A percentile compares a stretch with the other conserved stretches of the same genome.
phyloP scores from a whole-genome alignment of 108 stramenopile genomes.

The Nitzschia sp. region DNA sequence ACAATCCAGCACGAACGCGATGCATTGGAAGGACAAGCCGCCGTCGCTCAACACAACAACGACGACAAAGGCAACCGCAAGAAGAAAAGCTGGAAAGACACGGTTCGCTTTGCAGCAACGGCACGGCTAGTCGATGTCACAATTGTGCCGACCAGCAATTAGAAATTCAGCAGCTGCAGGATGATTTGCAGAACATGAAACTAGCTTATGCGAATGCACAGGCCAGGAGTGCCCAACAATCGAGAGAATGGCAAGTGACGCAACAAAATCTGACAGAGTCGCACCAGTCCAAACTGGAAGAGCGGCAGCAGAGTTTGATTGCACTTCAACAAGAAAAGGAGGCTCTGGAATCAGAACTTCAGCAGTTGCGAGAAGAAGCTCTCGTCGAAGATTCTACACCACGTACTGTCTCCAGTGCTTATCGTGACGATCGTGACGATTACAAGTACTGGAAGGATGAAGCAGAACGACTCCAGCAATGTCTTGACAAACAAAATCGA shows the following conservation, averaged over 20 bases:
- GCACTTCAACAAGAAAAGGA: conserved; percentile 10
- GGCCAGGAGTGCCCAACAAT: not conserved
- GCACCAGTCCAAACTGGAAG: not conserved
- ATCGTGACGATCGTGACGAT: not conserved
- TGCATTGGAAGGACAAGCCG: conserved; percentile 1
- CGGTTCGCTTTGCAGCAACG: too few relatives aligned
- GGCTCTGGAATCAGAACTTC: not conserved
- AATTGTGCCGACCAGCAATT: conserved; percentile 4
- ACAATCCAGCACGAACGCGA: conserved; percentile 2
- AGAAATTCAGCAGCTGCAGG: conserved; percentile 2
- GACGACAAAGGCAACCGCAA: not conserved
- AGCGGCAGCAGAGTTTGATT: not conserved
- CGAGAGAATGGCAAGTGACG: not conserved
- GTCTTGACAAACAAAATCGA: conserved; percentile 9
- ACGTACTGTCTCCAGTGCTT: too few relatives aligned
- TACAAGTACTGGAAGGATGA: conserved; percentile 1
- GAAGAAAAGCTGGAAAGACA: not conserved
- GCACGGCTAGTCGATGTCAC: not conserved
- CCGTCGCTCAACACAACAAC: too few relatives aligned
- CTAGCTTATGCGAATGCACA: not conserved
- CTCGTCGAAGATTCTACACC: not conserved
- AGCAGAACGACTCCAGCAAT: conserved; percentile 4
- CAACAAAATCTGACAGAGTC: not conserved
- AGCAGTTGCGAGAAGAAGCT: conserved; percentile 1
- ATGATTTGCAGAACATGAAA: conserved; percentile 5